Conservation (phyloP, 495 filamentous ascomycete species). For the Oidiodendron maius region DNA sequence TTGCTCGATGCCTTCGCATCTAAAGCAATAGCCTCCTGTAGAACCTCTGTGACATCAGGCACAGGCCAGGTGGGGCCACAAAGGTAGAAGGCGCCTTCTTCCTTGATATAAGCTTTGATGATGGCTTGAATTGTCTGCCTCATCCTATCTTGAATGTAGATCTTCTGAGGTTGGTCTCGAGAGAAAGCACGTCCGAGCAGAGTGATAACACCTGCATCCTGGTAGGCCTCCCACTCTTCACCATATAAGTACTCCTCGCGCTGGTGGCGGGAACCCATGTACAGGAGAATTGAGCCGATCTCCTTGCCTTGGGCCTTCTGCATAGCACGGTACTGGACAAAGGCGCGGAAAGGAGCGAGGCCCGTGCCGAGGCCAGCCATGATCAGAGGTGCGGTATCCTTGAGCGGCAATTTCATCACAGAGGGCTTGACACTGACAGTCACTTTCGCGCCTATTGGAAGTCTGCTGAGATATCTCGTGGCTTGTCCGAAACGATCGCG, state of each 20-base stretch:
- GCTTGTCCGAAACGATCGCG: constrained; percentile 90
- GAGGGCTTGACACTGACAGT: constrained; percentile 94
- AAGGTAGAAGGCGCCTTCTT: constrained; percentile 91
- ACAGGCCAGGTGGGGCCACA: constrained; percentile 98
- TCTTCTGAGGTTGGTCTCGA: constrained; percentile 94
- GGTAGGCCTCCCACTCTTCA: constrained; percentile 98
- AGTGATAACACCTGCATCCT: constrained; percentile 91
- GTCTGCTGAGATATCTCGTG: constrained; percentile 74
- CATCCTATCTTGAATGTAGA: constrained; percentile 99
- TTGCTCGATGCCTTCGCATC: constrained; percentile 63
- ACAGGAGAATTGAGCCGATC: constrained; percentile 87
- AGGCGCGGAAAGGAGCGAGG: constrained; percentile 94
- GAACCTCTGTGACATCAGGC: constrained; percentile 90
- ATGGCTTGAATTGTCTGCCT: constrained; percentile 81
- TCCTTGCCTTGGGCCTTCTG: constrained; percentile 93
- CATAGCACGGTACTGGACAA: constrained; percentile 95
- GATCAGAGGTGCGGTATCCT: constrained; percentile 84
- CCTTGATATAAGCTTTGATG: constrained; percentile 78
- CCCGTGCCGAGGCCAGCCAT: constrained; percentile 99
- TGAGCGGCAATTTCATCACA: constrained; percentile 86
- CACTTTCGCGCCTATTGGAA: constrained; percentile 67
- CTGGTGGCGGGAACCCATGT: constrained; percentile 95
- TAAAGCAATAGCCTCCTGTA: constrained; percentile 85
- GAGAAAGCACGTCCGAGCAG: constrained; percentile 92
- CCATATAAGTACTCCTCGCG: constrained; percentile 98